These are phyloP conservation scores for Chloranthus sessilifolius DNA, from an alignment of 164 flowering plant genomes.

Conservation along the genomic window DNA sequence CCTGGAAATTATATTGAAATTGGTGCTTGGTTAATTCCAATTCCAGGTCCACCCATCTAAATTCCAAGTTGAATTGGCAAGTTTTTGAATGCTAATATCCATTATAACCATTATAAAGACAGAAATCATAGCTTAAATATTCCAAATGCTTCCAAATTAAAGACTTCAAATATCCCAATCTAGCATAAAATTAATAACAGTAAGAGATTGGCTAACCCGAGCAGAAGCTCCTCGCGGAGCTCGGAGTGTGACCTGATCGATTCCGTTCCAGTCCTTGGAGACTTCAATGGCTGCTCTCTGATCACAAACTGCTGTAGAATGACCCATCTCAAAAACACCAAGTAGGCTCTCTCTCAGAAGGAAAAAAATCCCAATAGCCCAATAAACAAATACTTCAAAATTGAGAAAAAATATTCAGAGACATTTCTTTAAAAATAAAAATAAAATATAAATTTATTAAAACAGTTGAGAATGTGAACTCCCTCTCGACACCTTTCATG, in stretches of 20 bases:
- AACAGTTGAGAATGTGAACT: slow-evolving; percentile 15
- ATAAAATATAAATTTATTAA: not conserved
- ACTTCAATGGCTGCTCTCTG: slow-evolving; percentile 52
- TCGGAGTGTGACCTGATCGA: slow-evolving; percentile 65
- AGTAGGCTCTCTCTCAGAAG: slow-evolving; percentile 2
- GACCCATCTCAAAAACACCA: slow-evolving; percentile 52
- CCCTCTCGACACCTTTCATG: slow-evolving; percentile 19
- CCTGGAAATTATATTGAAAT: too few species aligned
- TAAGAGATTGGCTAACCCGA: slow-evolving; percentile 39
- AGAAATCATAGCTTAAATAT: too few species aligned
- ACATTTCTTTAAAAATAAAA: not conserved
- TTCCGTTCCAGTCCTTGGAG: slow-evolving; percentile 83
- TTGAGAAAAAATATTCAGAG: not conserved
- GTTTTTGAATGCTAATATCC: too few species aligned
- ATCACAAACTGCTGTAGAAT: slow-evolving; percentile 71
- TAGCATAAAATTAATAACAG: not conserved
- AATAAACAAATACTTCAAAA: not conserved
- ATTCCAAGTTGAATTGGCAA: too few species aligned
- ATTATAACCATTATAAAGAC: too few species aligned
- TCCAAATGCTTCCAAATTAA: too few species aligned
- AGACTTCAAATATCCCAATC: too few species aligned
- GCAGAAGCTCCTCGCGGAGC: slow-evolving; percentile 75
- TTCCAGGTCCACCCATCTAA: too few species aligned
- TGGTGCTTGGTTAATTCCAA: too few species aligned
- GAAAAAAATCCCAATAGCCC: too few species aligned